Percentiles rank a stretch among this genome's conserved stretches.
These are phyloP conservation scores for Cyclotella atomus DNA, from an alignment of 108 stramenopile species.

Conservation along the genomic window DNA sequence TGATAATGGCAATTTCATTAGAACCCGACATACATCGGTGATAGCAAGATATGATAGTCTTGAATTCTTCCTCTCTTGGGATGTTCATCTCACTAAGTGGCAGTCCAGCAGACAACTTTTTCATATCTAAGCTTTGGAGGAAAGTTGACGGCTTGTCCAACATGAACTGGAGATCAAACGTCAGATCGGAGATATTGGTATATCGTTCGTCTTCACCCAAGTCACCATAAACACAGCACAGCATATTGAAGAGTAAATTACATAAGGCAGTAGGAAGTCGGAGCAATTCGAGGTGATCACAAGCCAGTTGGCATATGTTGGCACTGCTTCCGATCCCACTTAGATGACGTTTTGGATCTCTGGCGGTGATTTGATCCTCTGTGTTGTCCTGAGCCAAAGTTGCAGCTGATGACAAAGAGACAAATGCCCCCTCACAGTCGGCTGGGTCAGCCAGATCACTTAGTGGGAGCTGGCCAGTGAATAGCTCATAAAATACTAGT, in stretches of 20 bases:
- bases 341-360: background rate
- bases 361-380: background rate
- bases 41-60: background rate
- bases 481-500: conserved; percentile 21
- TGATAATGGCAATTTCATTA: background rate
- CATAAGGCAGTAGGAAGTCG: conserved; percentile 17
- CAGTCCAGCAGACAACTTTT: conserved; percentile 22
- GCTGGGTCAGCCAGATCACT: no score
- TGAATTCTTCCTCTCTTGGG: conserved; percentile 22
- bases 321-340: background rate
- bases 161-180: conserved; percentile 33
- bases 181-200: conserved; percentile 16
- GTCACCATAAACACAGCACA: conserved; percentile 15
- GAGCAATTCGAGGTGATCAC: conserved; percentile 8
- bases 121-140: conserved; percentile 16
- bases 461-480: conserved; percentile 16
- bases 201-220: conserved; percentile 23
- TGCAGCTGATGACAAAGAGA: background rate
- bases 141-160: conserved; percentile 26
- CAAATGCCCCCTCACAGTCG: background rate
- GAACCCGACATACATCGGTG: background rate
- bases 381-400: background rate
- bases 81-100: conserved; percentile 4
- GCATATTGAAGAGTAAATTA: conserved; percentile 28
- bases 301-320: background rate